These are phyloP conservation scores for Termitomyces sp. DNA, from an alignment of 768 basidiomycete genomes.

Conservation along the genomic window DNA sequence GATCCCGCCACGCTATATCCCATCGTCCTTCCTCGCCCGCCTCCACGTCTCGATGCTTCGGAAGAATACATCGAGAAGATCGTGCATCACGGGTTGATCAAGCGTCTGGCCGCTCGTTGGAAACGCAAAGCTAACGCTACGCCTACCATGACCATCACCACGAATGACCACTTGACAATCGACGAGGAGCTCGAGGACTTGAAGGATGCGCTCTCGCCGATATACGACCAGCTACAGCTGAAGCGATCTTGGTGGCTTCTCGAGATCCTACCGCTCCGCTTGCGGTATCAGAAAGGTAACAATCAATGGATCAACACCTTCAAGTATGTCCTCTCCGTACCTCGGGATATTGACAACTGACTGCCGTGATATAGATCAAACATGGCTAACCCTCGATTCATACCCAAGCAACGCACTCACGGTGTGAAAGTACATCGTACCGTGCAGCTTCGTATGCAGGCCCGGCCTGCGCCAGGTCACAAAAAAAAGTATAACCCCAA, in stretches of 20 bases:
- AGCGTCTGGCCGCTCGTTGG: neutral
- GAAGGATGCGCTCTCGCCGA: constrained; percentile 43
- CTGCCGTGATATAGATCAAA: constrained; percentile 23
- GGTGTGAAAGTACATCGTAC: constrained; percentile 47
- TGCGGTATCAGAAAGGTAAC: constrained; percentile 32
- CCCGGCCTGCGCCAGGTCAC: constrained; percentile 28
- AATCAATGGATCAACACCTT: constrained; percentile 27
- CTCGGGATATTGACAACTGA: neutral
- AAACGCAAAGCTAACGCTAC: constrained; percentile 16
- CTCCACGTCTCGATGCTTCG: constrained; percentile 23
- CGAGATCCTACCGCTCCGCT: constrained; percentile 41
- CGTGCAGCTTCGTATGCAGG: constrained; percentile 54
- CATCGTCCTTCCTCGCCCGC: constrained; percentile 31
- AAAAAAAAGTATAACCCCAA: constrained; percentile 26
- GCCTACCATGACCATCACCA: neutral
- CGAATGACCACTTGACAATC: constrained; percentile 4
- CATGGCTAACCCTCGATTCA: constrained; percentile 33
- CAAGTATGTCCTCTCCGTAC: constrained; percentile 11
- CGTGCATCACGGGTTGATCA: neutral
- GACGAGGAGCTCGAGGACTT: constrained; percentile 54
- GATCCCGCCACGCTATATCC: constrained; percentile 40
- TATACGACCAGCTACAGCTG: constrained; percentile 51
- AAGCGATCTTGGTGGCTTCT: constrained; percentile 56
- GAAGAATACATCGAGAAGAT: neutral
- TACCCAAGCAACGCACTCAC: constrained; percentile 35